phyloP scores from a whole-genome alignment of 306 rosid genomes.

The Oxytropis ochrocephala region DNA sequence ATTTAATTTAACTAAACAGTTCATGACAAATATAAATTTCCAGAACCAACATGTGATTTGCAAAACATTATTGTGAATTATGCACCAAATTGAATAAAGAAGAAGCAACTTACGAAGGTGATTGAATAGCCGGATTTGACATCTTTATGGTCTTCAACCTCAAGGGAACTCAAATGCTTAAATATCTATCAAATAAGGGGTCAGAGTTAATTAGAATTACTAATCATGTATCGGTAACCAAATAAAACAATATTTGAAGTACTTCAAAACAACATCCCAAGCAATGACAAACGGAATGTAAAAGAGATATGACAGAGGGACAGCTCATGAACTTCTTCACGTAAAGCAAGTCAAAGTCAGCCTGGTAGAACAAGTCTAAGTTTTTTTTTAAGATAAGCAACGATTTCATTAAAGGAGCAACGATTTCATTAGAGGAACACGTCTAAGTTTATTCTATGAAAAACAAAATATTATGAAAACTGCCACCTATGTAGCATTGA shows the following conservation, averaged over 20 bases:
- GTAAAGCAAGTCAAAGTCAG: too few relatives aligned
- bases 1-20: neutral
- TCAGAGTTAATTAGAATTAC: neutral
- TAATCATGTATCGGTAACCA: neutral
- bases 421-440: too few relatives aligned
- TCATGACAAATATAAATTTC: neutral
- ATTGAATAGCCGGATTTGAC: constrained; percentile 89
- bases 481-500: neutral
- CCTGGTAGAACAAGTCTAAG: neutral
- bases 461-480: neutral
- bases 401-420: too few relatives aligned
- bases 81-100: neutral
- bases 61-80: neutral
- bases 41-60: neutral
- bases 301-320: neutral
- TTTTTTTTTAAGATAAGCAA: too few relatives aligned
- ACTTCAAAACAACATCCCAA: neutral
- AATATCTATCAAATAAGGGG: constrained; percentile 51
- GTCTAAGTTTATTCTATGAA: neutral
- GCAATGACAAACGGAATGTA: neutral
- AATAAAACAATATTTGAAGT: neutral
- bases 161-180: constrained; percentile 72
- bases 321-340: neutral
- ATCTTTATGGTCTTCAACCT: constrained; percentile 88
- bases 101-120: constrained; percentile 61